Evolutionary conservation across 805 yeast species (phyloP), one percentile per base, ranked within the genome.

Genomic region (Lipomyces yamadae): DNA sequence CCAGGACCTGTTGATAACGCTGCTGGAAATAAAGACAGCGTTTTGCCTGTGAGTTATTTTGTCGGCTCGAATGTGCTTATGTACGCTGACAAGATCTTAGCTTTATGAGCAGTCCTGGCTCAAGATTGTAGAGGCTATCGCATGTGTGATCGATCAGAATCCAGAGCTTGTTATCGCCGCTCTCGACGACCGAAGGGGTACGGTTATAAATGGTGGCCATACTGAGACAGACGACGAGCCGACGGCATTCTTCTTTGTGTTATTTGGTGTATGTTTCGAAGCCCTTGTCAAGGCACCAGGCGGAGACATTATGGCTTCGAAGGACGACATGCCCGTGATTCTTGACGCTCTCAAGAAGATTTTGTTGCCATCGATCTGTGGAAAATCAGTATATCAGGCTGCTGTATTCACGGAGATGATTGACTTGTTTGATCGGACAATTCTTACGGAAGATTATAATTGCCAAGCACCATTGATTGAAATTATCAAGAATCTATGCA

Each of bases 201-300:
- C 69, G 10, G 67, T 55, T 15, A 52, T 55, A 24, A 54, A 50
- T 5, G 63, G 59, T 4, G 66, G 60, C 29, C 60, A 50, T 45
- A 56, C 53, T 18, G 77, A 74, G 29, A 71, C 69, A 33, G 71
- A 74, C 45, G 71, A 70, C 45, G 76, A 76, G 60, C 76, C 78
- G 5, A 72, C 78, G 1, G 74, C 80, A 8, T 90, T 92, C 71
- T 88, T 90, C 77, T 90, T 91, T 74, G 88, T 92, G 37, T 76
- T 93, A 52, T 90, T 89, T 78, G 90, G 97, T 10, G 90, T 91
- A 71, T 91, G 97, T 75, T 82, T 92, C 58, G 96, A 91, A 72
- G 85, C 89, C 0, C 80, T 92, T 68, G 83, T 89, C 58, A 84
- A 83, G 60, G 77, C 78, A 76, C 68, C 72, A 3, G 72, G 70